Conservation (phyloP, 139 green algal species). For the Volvox africanus region DNA sequence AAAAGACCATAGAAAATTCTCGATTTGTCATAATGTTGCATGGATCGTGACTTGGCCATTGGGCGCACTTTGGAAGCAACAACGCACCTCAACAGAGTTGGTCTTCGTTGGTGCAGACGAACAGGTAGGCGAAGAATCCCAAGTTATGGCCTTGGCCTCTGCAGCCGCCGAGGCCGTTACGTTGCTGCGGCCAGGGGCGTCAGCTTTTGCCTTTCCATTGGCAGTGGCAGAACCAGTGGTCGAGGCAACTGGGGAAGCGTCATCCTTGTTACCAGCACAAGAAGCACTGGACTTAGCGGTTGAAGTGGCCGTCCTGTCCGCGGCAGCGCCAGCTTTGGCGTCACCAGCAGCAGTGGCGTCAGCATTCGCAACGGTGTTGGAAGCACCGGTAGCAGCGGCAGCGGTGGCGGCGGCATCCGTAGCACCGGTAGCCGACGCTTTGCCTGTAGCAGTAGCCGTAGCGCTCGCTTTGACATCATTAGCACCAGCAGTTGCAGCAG, state of each 20-base stretch:
- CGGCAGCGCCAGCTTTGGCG: background rate
- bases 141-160: background rate
- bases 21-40: no score
- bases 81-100: background rate
- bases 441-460: background rate
- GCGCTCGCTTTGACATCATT: no score
- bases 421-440: background rate
- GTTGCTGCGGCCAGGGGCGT: background rate
- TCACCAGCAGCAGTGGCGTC: background rate
- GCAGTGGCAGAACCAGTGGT: background rate
- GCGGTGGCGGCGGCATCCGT: background rate
- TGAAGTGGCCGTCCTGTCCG: background rate
- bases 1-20: no score
- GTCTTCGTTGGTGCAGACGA: background rate
- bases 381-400: background rate
- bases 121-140: background rate
- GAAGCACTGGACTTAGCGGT: background rate
- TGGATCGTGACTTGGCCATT: no score
- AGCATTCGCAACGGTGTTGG: background rate
- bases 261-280: background rate
- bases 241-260: background rate
- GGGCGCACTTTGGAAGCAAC: no score
- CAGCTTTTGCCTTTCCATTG: background rate
- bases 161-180: background rate
- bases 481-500: background rate